Conservation (phyloP, 2,329 filamentous ascomycete genomes). For the Cladosporium austrohemisphaericum region DNA sequence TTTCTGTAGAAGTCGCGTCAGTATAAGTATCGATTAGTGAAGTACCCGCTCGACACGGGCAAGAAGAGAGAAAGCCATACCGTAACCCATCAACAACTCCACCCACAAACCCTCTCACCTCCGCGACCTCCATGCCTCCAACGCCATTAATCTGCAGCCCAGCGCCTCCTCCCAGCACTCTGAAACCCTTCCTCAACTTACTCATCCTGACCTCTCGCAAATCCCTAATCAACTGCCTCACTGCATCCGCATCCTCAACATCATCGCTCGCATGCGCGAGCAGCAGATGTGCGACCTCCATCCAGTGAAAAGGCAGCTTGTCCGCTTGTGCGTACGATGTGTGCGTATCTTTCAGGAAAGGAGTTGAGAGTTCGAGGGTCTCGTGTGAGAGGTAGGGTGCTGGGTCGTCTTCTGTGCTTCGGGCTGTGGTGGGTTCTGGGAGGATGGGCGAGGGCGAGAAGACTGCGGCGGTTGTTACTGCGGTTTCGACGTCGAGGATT, state of each 20-base stretch:
- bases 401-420: slow-evolving; percentile 21
- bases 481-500: slow-evolving; percentile 78
- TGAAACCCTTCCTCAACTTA: slow-evolving; percentile 76
- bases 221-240: slow-evolving; percentile 73
- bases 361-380: slow-evolving; percentile 48
- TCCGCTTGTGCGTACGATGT: slow-evolving; percentile 65
- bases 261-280: slow-evolving; percentile 83
- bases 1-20: slow-evolving; percentile 49
- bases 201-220: slow-evolving; percentile 83
- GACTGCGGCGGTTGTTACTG: slow-evolving; percentile 58
- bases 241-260: slow-evolving; percentile 67
- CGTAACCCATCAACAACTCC: slow-evolving; percentile 82
- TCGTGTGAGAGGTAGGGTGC: slow-evolving; percentile 27
- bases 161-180: slow-evolving; percentile 65
- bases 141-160: slow-evolving; percentile 77
- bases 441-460: slow-evolving; percentile 76
- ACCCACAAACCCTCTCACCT: slow-evolving; percentile 76
- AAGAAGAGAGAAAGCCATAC: slow-evolving; percentile 32
- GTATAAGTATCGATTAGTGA: too few relatives aligned
- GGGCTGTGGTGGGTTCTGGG: slow-evolving; percentile 45
- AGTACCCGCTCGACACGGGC: too few relatives aligned
- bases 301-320: slow-evolving; percentile 89
- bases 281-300: slow-evolving; percentile 83
- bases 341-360: slow-evolving; percentile 69
- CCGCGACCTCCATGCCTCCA: slow-evolving; percentile 87